These are phyloP conservation scores for Lipomyces yamadae DNA, from an alignment of 805 yeast species.

Conservation along the genomic window DNA sequence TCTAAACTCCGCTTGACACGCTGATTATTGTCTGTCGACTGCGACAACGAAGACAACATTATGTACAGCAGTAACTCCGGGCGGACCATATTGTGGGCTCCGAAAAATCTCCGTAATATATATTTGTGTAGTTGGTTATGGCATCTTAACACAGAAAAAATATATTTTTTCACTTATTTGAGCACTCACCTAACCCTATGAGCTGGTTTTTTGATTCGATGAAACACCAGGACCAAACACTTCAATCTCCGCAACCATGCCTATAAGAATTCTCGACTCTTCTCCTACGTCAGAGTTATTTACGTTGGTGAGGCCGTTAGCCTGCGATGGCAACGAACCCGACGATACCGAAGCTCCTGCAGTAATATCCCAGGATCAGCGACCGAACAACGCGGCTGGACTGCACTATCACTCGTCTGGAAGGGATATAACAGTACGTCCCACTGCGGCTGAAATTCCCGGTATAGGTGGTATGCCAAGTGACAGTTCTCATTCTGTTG, in stretches of 20 bases:
- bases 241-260: not conserved
- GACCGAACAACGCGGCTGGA: not conserved
- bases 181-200: not conserved
- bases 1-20: no score
- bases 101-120: no score
- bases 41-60: no score
- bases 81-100: no score
- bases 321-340: not conserved
- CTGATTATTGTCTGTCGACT: no score
- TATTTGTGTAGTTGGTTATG: no score
- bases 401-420: conserved; percentile 4
- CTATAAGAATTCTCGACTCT: not conserved
- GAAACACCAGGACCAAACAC: not conserved
- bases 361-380: not conserved
- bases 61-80: no score
- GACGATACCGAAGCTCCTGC: not conserved
- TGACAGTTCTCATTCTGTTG: not conserved
- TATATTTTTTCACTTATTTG: not conserved
- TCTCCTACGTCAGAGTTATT: not conserved
- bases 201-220: not conserved
- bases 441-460: not conserved
- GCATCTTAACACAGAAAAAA: no score
- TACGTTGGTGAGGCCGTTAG: not conserved
- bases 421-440: not conserved
- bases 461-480: not conserved